Percentiles rank a stretch among this genome's conserved stretches.
phyloP scores from a whole-genome alignment of 2,329 filamentous ascomycete species.

The Erysiphe neolycopersici region DNA sequence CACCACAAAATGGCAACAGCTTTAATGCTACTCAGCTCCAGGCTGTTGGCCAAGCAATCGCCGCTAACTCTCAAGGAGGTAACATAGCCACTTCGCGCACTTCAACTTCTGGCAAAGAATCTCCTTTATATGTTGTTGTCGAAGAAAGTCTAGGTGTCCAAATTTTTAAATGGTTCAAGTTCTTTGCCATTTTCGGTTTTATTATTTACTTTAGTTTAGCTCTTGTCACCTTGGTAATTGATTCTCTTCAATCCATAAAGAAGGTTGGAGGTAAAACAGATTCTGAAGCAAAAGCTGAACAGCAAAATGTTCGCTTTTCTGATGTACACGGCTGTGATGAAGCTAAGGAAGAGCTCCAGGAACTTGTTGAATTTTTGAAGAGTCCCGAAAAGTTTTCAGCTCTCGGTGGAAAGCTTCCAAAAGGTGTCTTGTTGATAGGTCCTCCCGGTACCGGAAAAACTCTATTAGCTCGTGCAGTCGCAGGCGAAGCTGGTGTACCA shows the following conservation, averaged over 20 bases:
- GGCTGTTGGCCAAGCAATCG: slow-evolving; percentile 58
- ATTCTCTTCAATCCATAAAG: slow-evolving; percentile 53
- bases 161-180: slow-evolving; percentile 82
- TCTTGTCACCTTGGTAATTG: slow-evolving; percentile 55
- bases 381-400: slow-evolving; percentile 83
- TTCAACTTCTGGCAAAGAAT: slow-evolving; percentile 33
- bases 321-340: slow-evolving; percentile 97
- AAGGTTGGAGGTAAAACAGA: slow-evolving; percentile 44
- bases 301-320: slow-evolving; percentile 70
- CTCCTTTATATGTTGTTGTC: slow-evolving; percentile 85
- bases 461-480: slow-evolving; percentile 77
- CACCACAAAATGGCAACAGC: slow-evolving; percentile 7
- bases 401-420: slow-evolving; percentile 85
- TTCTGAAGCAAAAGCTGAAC: slow-evolving; percentile 73
- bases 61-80: slow-evolving; percentile 40
- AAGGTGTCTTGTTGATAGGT: slow-evolving; percentile 82
- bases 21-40: slow-evolving; percentile 39
- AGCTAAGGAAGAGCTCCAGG: slow-evolving; percentile 91
- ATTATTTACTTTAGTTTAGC: slow-evolving; percentile 58
- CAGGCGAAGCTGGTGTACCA: slow-evolving; percentile 85
- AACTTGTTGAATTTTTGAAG: slow-evolving; percentile 86
- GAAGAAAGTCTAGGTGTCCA: slow-evolving; percentile 60
- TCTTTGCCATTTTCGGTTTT: slow-evolving; percentile 52
- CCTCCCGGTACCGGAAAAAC: slow-evolving; percentile 97
- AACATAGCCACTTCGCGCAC: slow-evolving; percentile 27